Conservation (phyloP, 345 rosid species). For the Balakata baccata region DNA sequence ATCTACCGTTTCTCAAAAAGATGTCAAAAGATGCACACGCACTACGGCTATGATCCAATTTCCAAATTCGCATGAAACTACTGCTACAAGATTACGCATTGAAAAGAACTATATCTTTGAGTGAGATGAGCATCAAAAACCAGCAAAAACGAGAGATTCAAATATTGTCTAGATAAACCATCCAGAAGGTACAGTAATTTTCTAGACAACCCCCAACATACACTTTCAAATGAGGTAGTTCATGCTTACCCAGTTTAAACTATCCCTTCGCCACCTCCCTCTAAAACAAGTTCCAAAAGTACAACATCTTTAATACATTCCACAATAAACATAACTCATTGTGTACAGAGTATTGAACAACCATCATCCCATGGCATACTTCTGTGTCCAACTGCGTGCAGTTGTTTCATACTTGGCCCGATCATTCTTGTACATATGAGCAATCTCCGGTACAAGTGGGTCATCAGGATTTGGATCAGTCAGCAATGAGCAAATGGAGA, state of each 20-base stretch:
- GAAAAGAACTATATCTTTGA: no score
- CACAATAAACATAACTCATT: not conserved
- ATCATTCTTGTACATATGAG: constrained; percentile 46
- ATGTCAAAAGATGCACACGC: no score
- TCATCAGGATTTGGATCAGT: constrained; percentile 48
- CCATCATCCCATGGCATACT: constrained; percentile 43
- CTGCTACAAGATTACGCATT: no score
- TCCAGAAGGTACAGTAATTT: no score
- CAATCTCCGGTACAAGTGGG: constrained; percentile 46
- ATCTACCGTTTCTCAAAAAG: no score
- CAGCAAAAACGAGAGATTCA: no score
- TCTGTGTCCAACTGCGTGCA: constrained; percentile 48
- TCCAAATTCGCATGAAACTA: no score
- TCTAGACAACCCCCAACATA: no score
- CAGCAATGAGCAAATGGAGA: constrained; percentile 44
- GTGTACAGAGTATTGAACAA: not conserved
- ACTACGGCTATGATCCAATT: no score
- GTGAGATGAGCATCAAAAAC: no score
- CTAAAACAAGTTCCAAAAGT: not conserved
- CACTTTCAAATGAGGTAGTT: no score
- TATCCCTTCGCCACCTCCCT: not conserved
- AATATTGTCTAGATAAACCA: no score
- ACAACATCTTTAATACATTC: constrained; percentile 1
- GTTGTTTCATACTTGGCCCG: constrained; percentile 38
- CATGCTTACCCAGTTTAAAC: not conserved